Evolutionary conservation across 1,284 basidiomycete genomes (phyloP), one percentile per base, ranked within the genome.

Genomic region (Termitomyces sp.): DNA sequence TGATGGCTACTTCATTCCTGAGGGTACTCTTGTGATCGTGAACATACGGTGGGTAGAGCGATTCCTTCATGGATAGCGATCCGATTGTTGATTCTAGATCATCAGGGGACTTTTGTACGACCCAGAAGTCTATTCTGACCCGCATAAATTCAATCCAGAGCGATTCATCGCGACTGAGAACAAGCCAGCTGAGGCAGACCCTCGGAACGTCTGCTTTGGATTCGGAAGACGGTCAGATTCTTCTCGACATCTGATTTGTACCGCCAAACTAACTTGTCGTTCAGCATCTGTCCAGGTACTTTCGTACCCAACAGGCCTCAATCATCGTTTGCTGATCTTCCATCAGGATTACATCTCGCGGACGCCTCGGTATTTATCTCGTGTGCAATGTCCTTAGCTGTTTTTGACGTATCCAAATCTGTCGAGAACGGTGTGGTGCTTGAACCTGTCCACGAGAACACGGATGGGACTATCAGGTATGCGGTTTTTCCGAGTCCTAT

Each of bases 401-500:
- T 76, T 10, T 82, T 85, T 58, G 68, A 80, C 58, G 70, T 82
- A 52, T 67, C 70, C 8, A 79, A 78, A 64, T 67, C 58, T 30
- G 63, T 76, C 30, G 73, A 77, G 57, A 71, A 78, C 39, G 77
- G 75, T 8, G 60, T 71, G 12, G 69, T 75, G 46, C 62, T 81
- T 41, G 75, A 75, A 46, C 82, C 81, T 12, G 71, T 80, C 31
- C 67, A 80, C 34, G 79, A 79, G 13, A 76, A 75, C 40, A 80
- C 80, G 4, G 75, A 76, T 21, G 81, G 82, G 15, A 82, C 81
- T 0, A 84, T 83, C 58, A 83, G 81, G 82, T 78, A 59, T 31
- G 64, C 46, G 39, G 31, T 7, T 43, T 39, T 34, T 39, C 12
- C 5, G 36, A 36, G 12, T 34, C 5, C 33, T 21, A n/a, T 40